These are phyloP conservation scores for Cephalotrichum gorgonifer DNA, from an alignment of 2,329 filamentous ascomycete genomes.

Conservation along the genomic window DNA sequence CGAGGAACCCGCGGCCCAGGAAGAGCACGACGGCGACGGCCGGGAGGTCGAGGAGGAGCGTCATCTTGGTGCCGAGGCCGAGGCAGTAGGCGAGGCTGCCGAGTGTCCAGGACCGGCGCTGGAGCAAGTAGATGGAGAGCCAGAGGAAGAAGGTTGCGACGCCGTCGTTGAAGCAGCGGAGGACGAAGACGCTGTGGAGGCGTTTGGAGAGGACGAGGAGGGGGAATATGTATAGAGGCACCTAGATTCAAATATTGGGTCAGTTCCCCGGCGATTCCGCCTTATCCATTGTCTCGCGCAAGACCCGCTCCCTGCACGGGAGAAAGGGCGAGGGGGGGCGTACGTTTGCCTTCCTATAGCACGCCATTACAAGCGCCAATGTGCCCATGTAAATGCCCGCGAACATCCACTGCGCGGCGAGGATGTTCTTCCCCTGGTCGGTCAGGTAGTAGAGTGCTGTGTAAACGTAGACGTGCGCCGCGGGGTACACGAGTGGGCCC, in stretches of 20 bases:
- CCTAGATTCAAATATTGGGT: slow-evolving; percentile 36
- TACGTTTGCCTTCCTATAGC: slow-evolving; percentile 67
- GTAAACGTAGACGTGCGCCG: slow-evolving; percentile 88
- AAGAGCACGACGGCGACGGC: slow-evolving; percentile 70
- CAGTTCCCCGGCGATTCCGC: neutral
- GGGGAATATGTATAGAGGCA: slow-evolving; percentile 77
- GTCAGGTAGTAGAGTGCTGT: slow-evolving; percentile 69
- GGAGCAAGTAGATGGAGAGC: slow-evolving; percentile 67
- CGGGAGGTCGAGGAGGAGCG: slow-evolving; percentile 70
- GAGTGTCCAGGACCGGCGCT: slow-evolving; percentile 62
- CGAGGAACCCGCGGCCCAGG: slow-evolving; percentile 56
- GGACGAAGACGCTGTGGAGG: slow-evolving; percentile 83
- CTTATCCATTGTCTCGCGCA: neutral
- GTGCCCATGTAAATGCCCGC: slow-evolving; percentile 67
- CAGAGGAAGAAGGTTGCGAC: slow-evolving; percentile 80
- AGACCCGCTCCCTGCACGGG: neutral
- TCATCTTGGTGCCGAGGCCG: slow-evolving; percentile 93
- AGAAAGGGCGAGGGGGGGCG: slow-evolving; percentile 9
- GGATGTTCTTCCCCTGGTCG: slow-evolving; percentile 62
- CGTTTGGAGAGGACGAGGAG: slow-evolving; percentile 83
- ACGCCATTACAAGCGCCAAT: slow-evolving; percentile 66
- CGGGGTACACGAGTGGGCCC: slow-evolving; percentile 90
- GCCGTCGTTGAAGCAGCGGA: slow-evolving; percentile 93
- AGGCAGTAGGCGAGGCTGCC: slow-evolving; percentile 65
- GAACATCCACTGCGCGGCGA: slow-evolving; percentile 77